A percentile compares a stretch with the other conserved stretches of the same genome.
Conservation (phyloP, 257 asterid species). For the Jacaranda mimosifolia region DNA sequence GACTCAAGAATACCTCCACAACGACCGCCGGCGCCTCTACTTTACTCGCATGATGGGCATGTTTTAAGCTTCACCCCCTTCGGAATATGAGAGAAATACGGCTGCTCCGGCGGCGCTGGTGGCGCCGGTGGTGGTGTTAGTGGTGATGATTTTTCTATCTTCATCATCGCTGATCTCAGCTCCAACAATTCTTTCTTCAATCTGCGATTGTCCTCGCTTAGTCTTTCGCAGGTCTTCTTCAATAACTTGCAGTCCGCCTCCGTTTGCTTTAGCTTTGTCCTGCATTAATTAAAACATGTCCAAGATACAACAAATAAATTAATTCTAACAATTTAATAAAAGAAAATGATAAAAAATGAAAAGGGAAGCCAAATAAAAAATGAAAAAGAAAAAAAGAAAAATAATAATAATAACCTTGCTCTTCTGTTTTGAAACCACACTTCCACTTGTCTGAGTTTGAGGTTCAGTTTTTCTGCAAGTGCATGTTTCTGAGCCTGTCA, state of each 20-base stretch:
- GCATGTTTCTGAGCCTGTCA: slow-evolving; percentile 60
- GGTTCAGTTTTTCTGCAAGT: slow-evolving; percentile 56
- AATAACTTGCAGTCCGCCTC: slow-evolving; percentile 59
- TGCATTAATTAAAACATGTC: slow-evolving; percentile 18
- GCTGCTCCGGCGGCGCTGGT: not conserved
- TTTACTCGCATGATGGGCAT: slow-evolving; percentile 37
- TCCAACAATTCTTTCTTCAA: slow-evolving; percentile 62
- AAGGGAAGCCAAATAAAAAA: too few relatives aligned
- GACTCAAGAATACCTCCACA: too few relatives aligned
- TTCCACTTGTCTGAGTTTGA: slow-evolving; percentile 68
- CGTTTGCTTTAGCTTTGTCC: slow-evolving; percentile 78
- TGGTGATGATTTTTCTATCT: slow-evolving; percentile 20
- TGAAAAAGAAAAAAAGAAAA: too few relatives aligned
- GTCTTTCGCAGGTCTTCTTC: slow-evolving; percentile 58
- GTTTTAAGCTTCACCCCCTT: slow-evolving; percentile 11
- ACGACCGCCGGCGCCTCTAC: too few relatives aligned
- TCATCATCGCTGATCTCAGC: slow-evolving; percentile 36
- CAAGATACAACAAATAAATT: not conserved
- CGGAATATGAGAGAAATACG: slow-evolving; percentile 23
- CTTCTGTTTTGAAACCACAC: slow-evolving; percentile 78
- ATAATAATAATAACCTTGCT: slow-evolving; percentile 78
- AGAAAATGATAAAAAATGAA: not conserved
- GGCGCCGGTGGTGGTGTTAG: not conserved
- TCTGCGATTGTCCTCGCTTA: slow-evolving; percentile 55
- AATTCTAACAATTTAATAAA: not conserved